Percentiles rank a stretch among this genome's conserved stretches.
These are phyloP conservation scores for Phallus indusiatus DNA, from an alignment of 768 basidiomycete species.

Conservation along the genomic window DNA sequence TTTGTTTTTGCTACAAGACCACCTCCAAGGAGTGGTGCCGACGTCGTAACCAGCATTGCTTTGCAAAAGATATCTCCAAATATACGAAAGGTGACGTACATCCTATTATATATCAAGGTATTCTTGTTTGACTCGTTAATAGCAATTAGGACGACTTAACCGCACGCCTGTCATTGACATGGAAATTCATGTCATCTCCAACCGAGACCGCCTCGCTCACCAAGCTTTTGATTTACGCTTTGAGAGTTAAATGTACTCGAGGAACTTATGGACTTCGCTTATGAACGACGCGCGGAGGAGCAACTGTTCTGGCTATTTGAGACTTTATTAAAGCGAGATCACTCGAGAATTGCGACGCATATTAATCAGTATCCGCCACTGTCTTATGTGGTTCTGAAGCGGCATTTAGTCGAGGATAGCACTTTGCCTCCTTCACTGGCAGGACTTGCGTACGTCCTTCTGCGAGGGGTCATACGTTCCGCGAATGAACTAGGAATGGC, in stretches of 20 bases:
- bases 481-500: constrained; percentile 48
- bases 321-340: constrained; percentile 15
- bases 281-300: constrained; percentile 44
- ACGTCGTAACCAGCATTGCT: constrained; percentile 51
- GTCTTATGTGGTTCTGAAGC: constrained; percentile 43
- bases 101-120: neutral
- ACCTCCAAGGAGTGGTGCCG: constrained; percentile 33
- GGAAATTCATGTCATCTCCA: constrained; percentile 63
- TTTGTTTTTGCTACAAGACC: constrained; percentile 50
- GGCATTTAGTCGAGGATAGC: constrained; percentile 33
- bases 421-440: constrained; percentile 24
- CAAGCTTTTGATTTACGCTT: constrained; percentile 61
- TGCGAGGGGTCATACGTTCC: constrained; percentile 41
- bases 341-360: constrained; percentile 29
- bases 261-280: constrained; percentile 23
- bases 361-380: constrained; percentile 44
- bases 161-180: constrained; percentile 41
- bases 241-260: constrained; percentile 22
- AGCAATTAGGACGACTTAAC: constrained; percentile 57
- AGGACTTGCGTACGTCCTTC: constrained; percentile 21
- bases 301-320: constrained; percentile 45
- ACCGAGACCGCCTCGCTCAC: constrained; percentile 55
- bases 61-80: constrained; percentile 47
- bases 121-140: neutral
- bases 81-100: constrained; percentile 37